Evolutionary conservation across 192 early-diverging fungal species (phyloP), one percentile per base, ranked within the genome.

Genomic region (Gigaspora rosea): DNA sequence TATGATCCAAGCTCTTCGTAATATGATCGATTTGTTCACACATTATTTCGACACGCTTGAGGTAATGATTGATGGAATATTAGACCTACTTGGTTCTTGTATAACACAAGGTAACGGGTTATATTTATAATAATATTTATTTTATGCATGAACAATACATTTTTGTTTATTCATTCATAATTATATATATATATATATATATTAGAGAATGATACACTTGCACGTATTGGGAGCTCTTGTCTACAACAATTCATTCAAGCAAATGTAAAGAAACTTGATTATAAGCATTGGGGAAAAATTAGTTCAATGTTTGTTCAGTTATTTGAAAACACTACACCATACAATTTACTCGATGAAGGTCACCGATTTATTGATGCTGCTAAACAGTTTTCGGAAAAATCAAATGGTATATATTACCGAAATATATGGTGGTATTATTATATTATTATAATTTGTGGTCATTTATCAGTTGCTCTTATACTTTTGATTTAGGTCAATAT

Each of bases 1-100:
- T 15, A 87, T 98, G 85, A 94, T 98, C 80, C 92, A 95, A 84
- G 96, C 95, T 6, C 83, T 98, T 78, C 87, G 94, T 46, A 92
- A 91, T 80, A 87, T 98, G 71, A 88, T 98, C 22, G 93, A 95
- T 61, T 81, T 98, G 68, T 96, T 95, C 73, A 89, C 91, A 1
- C 81, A 83, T 77, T 96, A 94, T 79, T 95, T 80, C 58, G 91
- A 93, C 27, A 86, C 85, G 66, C 83, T 95, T 58, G 81, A 80
- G 35, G 89, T 90, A 62, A 91, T 93, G 86, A 88, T 96, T 81
- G 88, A 88, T 65, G 90, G 90, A 35, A 82, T 98, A 20, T 83
- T 98, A 51, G 92, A 92, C 64, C 82, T 98, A 33, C 85, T 98
- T 63, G 87, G 85, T 27, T 79, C 94, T 61, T 98, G 95, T 81